Conservation (phyloP, 2,329 filamentous ascomycete species). For the Exophiala mesophila region DNA sequence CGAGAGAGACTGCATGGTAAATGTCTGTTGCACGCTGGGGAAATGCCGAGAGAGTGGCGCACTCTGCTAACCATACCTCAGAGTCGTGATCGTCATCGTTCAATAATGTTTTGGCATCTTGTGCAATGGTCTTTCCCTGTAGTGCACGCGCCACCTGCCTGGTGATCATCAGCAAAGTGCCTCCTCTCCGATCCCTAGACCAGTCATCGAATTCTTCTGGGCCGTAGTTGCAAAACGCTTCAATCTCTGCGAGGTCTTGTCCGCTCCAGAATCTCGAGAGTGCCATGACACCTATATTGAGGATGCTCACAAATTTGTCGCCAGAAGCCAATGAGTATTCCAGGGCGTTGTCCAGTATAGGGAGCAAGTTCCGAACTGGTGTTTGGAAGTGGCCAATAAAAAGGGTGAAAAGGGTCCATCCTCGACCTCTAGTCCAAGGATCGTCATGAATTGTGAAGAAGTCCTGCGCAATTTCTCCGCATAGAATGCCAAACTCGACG, state of each 20-base stretch:
- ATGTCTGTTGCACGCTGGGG: slow-evolving; percentile 52
- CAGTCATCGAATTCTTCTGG: slow-evolving; percentile 55
- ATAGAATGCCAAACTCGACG: slow-evolving; percentile 49
- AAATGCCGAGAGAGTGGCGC: slow-evolving; percentile 43
- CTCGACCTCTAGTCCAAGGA: slow-evolving; percentile 51
- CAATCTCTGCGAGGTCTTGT: slow-evolving; percentile 54
- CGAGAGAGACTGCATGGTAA: slow-evolving; percentile 48
- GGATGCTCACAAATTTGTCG: slow-evolving; percentile 53
- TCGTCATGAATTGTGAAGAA: slow-evolving; percentile 51
- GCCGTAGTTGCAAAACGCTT: slow-evolving; percentile 53
- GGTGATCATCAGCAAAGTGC: slow-evolving; percentile 51
- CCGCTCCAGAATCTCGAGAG: slow-evolving; percentile 53
- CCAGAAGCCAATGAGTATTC: slow-evolving; percentile 54
- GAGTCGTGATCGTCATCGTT: slow-evolving; percentile 52
- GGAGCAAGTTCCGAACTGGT: slow-evolving; percentile 49
- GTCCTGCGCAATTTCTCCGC: slow-evolving; percentile 50
- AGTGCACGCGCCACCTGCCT: slow-evolving; percentile 54
- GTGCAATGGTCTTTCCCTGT: slow-evolving; percentile 55
- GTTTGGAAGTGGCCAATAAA: slow-evolving; percentile 58
- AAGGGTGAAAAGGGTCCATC: slow-evolving; percentile 53
- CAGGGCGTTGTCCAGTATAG: slow-evolving; percentile 50
- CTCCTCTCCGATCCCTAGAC: slow-evolving; percentile 54
- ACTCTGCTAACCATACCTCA: slow-evolving; percentile 44
- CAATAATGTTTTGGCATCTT: slow-evolving; percentile 46
- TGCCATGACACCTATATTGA: slow-evolving; percentile 57